These are phyloP conservation scores for Vitis amurensis DNA, from an alignment of 164 flowering plant genomes.

Conservation along the genomic window DNA sequence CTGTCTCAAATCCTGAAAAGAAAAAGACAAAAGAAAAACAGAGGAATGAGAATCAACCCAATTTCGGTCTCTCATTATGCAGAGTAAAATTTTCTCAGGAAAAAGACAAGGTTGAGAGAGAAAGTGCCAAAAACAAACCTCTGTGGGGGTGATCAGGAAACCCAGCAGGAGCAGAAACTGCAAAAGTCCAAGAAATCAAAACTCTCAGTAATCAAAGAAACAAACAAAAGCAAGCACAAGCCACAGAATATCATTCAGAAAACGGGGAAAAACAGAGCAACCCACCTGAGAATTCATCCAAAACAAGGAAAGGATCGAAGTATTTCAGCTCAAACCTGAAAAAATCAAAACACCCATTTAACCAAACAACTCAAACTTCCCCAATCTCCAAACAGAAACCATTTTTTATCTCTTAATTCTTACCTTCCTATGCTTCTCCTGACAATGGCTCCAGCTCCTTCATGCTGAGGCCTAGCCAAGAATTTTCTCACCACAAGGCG, in stretches of 20 bases:
- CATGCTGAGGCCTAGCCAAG: conserved; percentile 61
- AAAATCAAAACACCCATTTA: conserved; percentile 12
- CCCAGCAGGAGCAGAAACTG: conserved; percentile 88
- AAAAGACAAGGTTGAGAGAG: neutral
- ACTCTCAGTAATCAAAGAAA: neutral
- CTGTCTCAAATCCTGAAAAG: conserved; percentile 81
- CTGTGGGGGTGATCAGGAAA: conserved; percentile 97
- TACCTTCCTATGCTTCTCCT: conserved; percentile 83
- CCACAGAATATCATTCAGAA: neutral
- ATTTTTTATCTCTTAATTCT: neutral
- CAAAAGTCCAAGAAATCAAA: conserved; percentile 9
- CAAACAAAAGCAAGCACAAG: neutral
- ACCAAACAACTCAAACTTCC: conserved; percentile 12
- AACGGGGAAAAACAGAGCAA: conserved; percentile 12
- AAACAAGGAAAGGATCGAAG: conserved; percentile 80
- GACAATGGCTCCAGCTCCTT: conserved; percentile 69
- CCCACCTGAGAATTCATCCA: conserved; percentile 87
- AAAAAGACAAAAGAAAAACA: conserved; percentile 6
- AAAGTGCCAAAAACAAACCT: conserved; percentile 42
- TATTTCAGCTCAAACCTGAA: conserved; percentile 74
- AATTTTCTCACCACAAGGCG: conserved; percentile 51
- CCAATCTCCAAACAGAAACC: neutral
- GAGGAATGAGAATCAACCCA: conserved; percentile 3
- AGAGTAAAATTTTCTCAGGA: neutral
- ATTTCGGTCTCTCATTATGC: neutral